Conservation (phyloP, 495 filamentous ascomycete genomes). For the Hypomontagnella monticulosa region DNA sequence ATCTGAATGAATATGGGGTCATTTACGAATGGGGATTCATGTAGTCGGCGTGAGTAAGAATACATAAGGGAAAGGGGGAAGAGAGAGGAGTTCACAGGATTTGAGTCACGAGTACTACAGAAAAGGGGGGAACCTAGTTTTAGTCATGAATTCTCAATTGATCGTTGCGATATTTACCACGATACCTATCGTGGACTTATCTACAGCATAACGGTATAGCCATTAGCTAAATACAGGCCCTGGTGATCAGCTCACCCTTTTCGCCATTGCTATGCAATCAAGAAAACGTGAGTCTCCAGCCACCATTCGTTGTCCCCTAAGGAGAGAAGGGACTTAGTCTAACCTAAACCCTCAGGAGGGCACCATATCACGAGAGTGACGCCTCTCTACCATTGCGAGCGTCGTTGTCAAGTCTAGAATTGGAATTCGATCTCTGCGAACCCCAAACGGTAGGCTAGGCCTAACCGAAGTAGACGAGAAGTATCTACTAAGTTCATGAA, state of each 20-base stretch:
- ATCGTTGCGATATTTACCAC: constrained; percentile 4
- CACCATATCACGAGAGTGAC: not conserved
- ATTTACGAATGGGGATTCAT: too few relatives aligned
- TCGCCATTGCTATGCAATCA: constrained; percentile 22
- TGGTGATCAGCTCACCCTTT: constrained; percentile 1
- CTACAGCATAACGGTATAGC: not conserved
- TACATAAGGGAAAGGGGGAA: too few relatives aligned
- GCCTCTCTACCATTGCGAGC: not conserved
- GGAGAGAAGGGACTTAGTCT: constrained; percentile 8
- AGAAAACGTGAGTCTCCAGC: not conserved
- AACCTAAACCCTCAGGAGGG: not conserved
- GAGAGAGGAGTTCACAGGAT: too few relatives aligned
- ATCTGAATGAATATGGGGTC: too few relatives aligned
- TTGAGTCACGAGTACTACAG: not conserved
- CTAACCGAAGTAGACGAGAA: not conserved
- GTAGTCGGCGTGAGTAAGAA: too few relatives aligned
- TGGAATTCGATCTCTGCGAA: not conserved
- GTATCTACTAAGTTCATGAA: not conserved
- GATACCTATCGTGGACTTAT: not conserved
- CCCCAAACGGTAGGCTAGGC: not conserved
- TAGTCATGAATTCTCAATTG: not conserved
- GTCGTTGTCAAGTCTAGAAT: not conserved
- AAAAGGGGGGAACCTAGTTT: not conserved
- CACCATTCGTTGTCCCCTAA: not conserved
- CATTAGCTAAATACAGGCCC: not conserved